A percentile compares a stretch with the other conserved stretches of the same genome.
Conservation (phyloP, 176 grass and related monocot genomes). For the Miscanthus lutarioriparius region DNA sequence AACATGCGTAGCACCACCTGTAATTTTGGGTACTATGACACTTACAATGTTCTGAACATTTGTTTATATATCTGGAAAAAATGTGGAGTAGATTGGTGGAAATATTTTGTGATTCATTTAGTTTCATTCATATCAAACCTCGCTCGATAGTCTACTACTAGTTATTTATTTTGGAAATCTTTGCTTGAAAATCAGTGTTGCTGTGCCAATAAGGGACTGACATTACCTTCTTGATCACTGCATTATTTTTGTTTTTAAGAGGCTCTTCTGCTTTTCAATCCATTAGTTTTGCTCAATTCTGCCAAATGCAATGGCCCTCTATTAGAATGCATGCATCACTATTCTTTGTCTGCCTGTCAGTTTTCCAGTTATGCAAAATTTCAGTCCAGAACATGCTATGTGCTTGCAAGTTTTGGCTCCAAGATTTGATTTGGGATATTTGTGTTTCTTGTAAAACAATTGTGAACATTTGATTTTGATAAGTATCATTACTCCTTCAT, state of each 20-base stretch:
- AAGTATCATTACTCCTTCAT: background rate
- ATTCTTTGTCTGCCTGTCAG: background rate
- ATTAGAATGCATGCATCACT: background rate
- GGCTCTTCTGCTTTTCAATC: background rate
- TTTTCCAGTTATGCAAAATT: background rate
- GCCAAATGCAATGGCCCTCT: background rate
- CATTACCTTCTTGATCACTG: background rate
- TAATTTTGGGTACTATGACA: background rate
- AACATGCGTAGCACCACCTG: background rate
- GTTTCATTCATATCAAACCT: background rate
- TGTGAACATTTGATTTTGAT: background rate
- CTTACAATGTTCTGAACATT: background rate
- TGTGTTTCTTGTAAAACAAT: background rate
- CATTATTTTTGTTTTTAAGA: background rate
- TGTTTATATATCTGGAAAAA: background rate
- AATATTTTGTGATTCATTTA: background rate
- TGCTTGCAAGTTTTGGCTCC: background rate
- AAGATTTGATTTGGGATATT: background rate
- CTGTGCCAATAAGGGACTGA: background rate
- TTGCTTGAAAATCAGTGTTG: background rate
- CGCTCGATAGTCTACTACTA: background rate
- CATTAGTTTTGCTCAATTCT: background rate
- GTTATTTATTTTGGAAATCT: background rate
- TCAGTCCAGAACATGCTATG: background rate
- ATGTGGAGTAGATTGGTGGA: background rate